Evolutionary conservation across 1,139 yeast species (phyloP), one percentile per base, ranked within the genome.

Genomic region (Lodderomyces oxycetoniae): DNA sequence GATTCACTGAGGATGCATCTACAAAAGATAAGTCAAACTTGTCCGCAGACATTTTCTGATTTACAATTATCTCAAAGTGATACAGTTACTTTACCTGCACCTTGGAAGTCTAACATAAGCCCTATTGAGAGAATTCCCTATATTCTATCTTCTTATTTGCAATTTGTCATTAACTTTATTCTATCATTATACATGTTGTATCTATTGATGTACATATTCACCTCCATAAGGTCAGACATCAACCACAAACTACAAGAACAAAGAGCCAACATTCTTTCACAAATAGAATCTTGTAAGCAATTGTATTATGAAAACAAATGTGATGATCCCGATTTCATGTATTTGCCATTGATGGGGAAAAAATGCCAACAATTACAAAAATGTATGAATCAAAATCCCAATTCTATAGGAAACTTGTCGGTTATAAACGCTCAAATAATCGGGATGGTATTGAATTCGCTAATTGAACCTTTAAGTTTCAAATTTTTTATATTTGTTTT

Each of bases 391-490:
- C 74, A 71, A 43, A 75, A 76, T 35, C 74, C 79, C 3, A 50
- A 50, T 28, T 49, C 64, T 42, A 41, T 60, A 50, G 57, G 74
- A 24, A 61, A 67, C 35, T 61, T 61, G 36, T 71, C 80, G 5
- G 65, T 64, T 39, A 63, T 80, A 10, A 71, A 79, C 52, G 85
- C 86, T 0, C 76, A 76, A 39, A 76, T 82, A 0, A 46, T 81
- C 2, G 88, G 87, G 0, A 59, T 75, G 37, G 63, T 80, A 8
- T 41, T 80, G n/a, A 79, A 79, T 45, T 69, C 81, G 0, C 64
- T 81, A 40, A 63, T 80, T 13, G 84, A 79, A 43, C 84, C 85
- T 0, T 67, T 83, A 30, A 78, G 83, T 3, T 50, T 68, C 23
- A 74, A 79, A 48, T 74, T 81, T 12, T 65, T 77, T 37, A 23